phyloP scores from a whole-genome alignment of 352 stramenopile species.

The Pythium angustatum region DNA sequence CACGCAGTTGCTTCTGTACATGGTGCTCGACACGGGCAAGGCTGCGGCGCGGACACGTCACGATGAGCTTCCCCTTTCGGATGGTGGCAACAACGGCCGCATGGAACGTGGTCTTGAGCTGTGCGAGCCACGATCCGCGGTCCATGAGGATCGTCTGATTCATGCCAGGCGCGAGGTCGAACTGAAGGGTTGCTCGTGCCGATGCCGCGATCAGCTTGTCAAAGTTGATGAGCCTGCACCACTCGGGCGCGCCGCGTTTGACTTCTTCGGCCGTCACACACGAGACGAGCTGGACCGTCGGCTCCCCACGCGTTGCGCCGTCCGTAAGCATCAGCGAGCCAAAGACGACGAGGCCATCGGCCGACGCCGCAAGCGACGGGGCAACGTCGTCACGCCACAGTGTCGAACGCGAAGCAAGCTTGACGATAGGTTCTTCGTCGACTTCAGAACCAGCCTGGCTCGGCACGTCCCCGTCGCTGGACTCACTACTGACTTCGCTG shows the following conservation, averaged over 20 bases:
- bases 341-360: slow-evolving; percentile 12
- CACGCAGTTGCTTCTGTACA: not conserved
- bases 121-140: slow-evolving; percentile 9
- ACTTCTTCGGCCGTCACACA: slow-evolving; percentile 20
- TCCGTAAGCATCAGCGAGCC: slow-evolving; percentile 25
- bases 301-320: not conserved
- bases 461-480: not conserved
- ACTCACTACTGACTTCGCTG: not conserved
- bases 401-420: not conserved
- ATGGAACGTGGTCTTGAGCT: slow-evolving; percentile 4
- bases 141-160: slow-evolving; percentile 5
- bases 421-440: slow-evolving; percentile 7
- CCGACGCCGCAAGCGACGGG: not conserved
- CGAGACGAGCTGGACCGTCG: slow-evolving; percentile 14
- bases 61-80: slow-evolving; percentile 3
- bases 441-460: not conserved
- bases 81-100: slow-evolving; percentile 4
- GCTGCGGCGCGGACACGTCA: slow-evolving; percentile 10
- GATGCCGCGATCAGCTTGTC: slow-evolving; percentile 1
- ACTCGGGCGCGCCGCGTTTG: slow-evolving; percentile 17
- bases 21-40: slow-evolving; percentile 9
- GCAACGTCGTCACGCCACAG: slow-evolving; percentile 8
- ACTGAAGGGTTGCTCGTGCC: slow-evolving; percentile 1
- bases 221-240: slow-evolving; percentile 19
- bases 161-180: not conserved